A percentile compares a stretch with the other conserved stretches of the same genome.
These are phyloP conservation scores for Cephalotrichum gorgonifer DNA, from an alignment of 2,329 filamentous ascomycete species.

Conservation along the genomic window DNA sequence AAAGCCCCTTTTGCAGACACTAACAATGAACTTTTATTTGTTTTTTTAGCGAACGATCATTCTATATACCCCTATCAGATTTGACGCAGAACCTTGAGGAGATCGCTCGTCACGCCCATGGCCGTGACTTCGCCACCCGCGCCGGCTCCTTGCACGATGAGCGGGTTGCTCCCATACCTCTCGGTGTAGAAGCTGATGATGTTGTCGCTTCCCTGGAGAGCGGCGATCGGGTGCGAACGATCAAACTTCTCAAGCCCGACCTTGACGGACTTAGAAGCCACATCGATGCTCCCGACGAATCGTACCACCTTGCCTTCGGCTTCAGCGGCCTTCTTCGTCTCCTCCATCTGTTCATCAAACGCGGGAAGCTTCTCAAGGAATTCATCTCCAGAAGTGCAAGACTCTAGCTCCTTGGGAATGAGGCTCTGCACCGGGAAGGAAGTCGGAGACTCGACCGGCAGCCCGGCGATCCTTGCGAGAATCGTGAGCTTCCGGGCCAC, in stretches of 20 bases:
- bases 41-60: not conserved
- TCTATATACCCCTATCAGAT: slow-evolving; percentile 31
- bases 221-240: slow-evolving; percentile 80
- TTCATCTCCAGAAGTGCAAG: slow-evolving; percentile 65
- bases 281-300: slow-evolving; percentile 89
- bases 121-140: slow-evolving; percentile 93
- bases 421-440: slow-evolving; percentile 90
- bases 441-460: slow-evolving; percentile 73
- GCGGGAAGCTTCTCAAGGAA: slow-evolving; percentile 72
- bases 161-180: slow-evolving; percentile 79
- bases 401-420: slow-evolving; percentile 80
- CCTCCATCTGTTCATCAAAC: slow-evolving; percentile 86
- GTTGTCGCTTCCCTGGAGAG: slow-evolving; percentile 94
- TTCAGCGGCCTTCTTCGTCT: slow-evolving; percentile 74
- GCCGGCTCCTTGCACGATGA: slow-evolving; percentile 90
- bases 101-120: slow-evolving; percentile 91
- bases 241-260: slow-evolving; percentile 89
- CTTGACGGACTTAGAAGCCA: slow-evolving; percentile 70
- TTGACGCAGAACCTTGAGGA: slow-evolving; percentile 77
- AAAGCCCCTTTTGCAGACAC: not conserved
- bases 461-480: slow-evolving; percentile 72
- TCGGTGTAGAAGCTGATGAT: slow-evolving; percentile 98
- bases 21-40: not conserved
- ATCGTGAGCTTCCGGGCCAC: slow-evolving; percentile 97
- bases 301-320: slow-evolving; percentile 84